Conservation (phyloP, 208 protist genomes). For the Acanthamoeba healyi region DNA sequence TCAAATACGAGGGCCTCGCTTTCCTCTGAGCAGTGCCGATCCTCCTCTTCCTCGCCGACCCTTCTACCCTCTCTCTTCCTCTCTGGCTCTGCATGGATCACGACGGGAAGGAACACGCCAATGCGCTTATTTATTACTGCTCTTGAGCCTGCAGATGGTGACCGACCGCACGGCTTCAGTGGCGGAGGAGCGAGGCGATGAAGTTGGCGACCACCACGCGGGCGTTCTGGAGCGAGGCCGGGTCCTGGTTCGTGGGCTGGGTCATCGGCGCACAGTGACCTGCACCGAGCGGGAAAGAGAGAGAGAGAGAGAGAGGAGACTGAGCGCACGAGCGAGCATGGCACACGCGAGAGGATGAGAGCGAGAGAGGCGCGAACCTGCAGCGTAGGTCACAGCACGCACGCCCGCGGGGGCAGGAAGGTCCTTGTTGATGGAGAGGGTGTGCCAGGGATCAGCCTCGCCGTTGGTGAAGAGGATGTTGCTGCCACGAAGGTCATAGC, state of each 20-base stretch:
- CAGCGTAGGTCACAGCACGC: slow-evolving; percentile 31
- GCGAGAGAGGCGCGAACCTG: neutral
- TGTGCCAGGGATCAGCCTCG: slow-evolving; percentile 36
- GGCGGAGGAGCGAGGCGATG: slow-evolving; percentile 20
- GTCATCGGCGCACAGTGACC: slow-evolving; percentile 69
- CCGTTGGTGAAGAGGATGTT: slow-evolving; percentile 70
- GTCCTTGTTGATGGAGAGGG: slow-evolving; percentile 49
- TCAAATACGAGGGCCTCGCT: slow-evolving; percentile 67
- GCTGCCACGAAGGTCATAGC: slow-evolving; percentile 34
- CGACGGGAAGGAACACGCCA: no score
- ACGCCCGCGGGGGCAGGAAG: neutral
- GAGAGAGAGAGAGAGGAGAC: neutral
- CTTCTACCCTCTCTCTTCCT: neutral
- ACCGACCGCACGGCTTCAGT: no score
- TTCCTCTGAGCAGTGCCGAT: neutral
- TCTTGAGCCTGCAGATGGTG: neutral
- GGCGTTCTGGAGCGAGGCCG: neutral
- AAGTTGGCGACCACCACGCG: slow-evolving; percentile 39
- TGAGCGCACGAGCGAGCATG: neutral
- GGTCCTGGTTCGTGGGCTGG: slow-evolving; percentile 39
- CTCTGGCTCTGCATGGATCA: neutral
- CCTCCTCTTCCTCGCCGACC: no score
- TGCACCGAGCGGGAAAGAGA: neutral
- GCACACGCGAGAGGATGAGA: neutral
- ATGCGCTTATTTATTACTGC: neutral